phyloP scores from a whole-genome alignment of 177 flowering plant genomes.

The Vitis hybrid region DNA sequence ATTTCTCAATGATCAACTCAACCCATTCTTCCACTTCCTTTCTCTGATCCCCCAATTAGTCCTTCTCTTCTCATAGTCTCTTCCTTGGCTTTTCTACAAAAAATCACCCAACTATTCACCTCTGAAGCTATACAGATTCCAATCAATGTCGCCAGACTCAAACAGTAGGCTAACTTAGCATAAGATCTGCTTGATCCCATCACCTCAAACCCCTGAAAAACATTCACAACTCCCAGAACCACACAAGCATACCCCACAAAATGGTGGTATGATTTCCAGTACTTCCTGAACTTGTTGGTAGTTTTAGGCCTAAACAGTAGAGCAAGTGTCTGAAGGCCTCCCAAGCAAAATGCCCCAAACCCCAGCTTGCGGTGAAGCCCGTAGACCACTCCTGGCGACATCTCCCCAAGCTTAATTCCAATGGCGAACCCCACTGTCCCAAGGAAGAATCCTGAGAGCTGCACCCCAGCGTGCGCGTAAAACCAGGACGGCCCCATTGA shows the following conservation, averaged over 20 bases:
- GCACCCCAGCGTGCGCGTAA: conserved; percentile 71
- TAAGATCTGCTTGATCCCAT: conserved; percentile 65
- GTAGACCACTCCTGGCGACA: conserved; percentile 68
- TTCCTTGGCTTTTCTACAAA: conserved; percentile 83
- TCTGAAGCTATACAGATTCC: conserved; percentile 81
- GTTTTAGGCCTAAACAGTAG: conserved; percentile 82
- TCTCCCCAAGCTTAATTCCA: conserved; percentile 71
- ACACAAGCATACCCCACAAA: conserved; percentile 94
- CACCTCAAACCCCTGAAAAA: conserved; percentile 86
- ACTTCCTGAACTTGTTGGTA: conserved; percentile 76
- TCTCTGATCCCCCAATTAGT: conserved; percentile 41
- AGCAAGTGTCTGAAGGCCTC: conserved; percentile 76
- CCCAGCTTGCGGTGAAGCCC: conserved; percentile 84
- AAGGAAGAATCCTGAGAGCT: conserved; percentile 51
- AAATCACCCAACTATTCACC: conserved; percentile 89
- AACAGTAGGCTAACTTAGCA: conserved; percentile 64
- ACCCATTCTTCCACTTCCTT: conserved; percentile 38
- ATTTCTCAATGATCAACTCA: not conserved
- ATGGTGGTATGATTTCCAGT: conserved; percentile 98
- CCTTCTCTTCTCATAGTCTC: conserved; percentile 86
- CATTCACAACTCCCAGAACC: conserved; percentile 85
- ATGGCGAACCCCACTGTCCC: conserved; percentile 77
- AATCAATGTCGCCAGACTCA: conserved; percentile 60
- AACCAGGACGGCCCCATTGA: conserved; percentile 79
- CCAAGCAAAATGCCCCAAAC: conserved; percentile 64